Conservation (phyloP, 345 rosid species). For the Aegle marmelos region DNA sequence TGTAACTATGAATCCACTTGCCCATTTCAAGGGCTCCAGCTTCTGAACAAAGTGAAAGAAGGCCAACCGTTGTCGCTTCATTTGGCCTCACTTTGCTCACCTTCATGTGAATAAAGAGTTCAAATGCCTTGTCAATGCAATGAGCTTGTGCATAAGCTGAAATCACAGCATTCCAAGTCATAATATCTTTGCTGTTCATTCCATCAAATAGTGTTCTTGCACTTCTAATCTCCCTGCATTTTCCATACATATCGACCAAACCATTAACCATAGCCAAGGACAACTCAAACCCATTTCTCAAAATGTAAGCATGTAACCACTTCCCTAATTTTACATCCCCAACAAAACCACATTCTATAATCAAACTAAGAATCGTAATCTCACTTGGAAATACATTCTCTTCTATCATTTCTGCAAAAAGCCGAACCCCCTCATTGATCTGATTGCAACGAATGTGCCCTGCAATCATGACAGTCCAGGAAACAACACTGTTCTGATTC, state of each 20-base stretch:
- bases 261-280: slow-evolving; percentile 31
- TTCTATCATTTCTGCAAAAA: slow-evolving; percentile 34
- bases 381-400: slow-evolving; percentile 37
- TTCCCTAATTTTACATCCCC: slow-evolving; percentile 35
- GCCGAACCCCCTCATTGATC: slow-evolving; percentile 27
- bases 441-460: slow-evolving; percentile 36
- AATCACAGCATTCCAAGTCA: slow-evolving; percentile 36
- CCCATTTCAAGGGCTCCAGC: slow-evolving; percentile 40
- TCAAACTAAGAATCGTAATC: slow-evolving; percentile 37
- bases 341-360: slow-evolving; percentile 36
- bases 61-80: slow-evolving; percentile 27
- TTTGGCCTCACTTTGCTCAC: slow-evolving; percentile 26
- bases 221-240: slow-evolving; percentile 30
- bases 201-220: slow-evolving; percentile 39
- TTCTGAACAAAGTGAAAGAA: slow-evolving; percentile 36
- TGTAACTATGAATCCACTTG: slow-evolving; percentile 37
- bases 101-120: slow-evolving; percentile 34
- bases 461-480: slow-evolving; percentile 49
- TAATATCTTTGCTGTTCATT: slow-evolving; percentile 30
- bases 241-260: slow-evolving; percentile 53
- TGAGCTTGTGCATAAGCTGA: slow-evolving; percentile 35
- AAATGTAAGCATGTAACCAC: slow-evolving; percentile 38
- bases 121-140: slow-evolving; percentile 27
- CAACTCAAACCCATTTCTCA: slow-evolving; percentile 21
- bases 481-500: slow-evolving; percentile 31